A percentile compares a stretch with the other conserved stretches of the same genome.
Conservation (phyloP, 441 rosid genomes). For the Populus hybrid region DNA sequence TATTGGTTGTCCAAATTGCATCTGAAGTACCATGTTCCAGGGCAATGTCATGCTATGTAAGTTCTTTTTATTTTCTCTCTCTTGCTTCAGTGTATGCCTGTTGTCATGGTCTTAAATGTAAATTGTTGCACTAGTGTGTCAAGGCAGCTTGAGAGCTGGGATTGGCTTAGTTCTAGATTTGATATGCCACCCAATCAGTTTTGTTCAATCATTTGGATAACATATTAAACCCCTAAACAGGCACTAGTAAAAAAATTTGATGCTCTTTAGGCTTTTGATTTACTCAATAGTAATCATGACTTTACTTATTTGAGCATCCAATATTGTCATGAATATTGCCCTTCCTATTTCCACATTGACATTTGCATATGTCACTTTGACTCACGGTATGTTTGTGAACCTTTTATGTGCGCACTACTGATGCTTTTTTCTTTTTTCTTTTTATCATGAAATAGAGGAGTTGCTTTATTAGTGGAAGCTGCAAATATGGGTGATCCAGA, state of each 20-base stretch:
- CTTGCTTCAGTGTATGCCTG: not conserved
- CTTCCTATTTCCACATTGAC: not conserved
- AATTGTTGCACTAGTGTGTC: not conserved
- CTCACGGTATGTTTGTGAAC: slow-evolving; percentile 2
- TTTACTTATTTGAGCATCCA: not conserved
- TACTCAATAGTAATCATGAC: not conserved
- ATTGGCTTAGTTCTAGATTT: not conserved
- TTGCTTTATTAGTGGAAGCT: slow-evolving; percentile 89
- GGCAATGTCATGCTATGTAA: slow-evolving; percentile 83
- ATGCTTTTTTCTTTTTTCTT: not conserved
- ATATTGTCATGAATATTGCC: not conserved
- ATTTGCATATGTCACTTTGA: not conserved
- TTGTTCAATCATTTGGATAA: not conserved
- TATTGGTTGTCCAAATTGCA: slow-evolving; percentile 86
- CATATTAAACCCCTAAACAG: slow-evolving; percentile 1
- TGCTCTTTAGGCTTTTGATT: not conserved
- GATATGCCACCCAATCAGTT: not conserved
- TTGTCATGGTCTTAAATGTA: slow-evolving; percentile 1
- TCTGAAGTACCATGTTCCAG: slow-evolving; percentile 84
- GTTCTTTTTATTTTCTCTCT: slow-evolving; percentile 17
- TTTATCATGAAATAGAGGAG: slow-evolving; percentile 52
- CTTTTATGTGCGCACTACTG: slow-evolving; percentile 6
- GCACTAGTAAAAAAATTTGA: not conserved
- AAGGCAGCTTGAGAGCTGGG: not conserved
- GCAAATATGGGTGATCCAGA: slow-evolving; percentile 92